These are phyloP conservation scores for Candida alai DNA, from an alignment of 805 yeast genomes.

Conservation along the genomic window DNA sequence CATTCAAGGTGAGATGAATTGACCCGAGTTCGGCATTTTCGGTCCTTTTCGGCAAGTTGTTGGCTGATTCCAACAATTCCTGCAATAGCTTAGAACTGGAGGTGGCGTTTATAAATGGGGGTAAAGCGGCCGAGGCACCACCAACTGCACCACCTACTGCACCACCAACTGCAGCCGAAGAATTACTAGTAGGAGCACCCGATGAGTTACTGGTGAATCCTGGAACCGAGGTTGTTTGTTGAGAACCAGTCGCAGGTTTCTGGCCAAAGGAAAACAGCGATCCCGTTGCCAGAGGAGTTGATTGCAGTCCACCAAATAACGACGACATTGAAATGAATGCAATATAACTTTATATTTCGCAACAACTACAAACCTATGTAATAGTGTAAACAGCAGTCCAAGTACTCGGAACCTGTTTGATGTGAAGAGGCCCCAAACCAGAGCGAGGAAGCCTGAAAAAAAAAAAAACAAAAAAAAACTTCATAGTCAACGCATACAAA, in stretches of 20 bases:
- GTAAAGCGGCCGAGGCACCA: slow-evolving; percentile 8
- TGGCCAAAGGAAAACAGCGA: slow-evolving; percentile 2
- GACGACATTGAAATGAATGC: slow-evolving; percentile 6
- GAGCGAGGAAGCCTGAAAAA: no score
- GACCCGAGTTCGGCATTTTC: slow-evolving; percentile 66
- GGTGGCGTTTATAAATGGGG: slow-evolving; percentile 9
- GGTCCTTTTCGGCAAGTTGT: slow-evolving; percentile 58
- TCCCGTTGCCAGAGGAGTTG: slow-evolving; percentile 1
- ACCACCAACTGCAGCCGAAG: slow-evolving; percentile 5
- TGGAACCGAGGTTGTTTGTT: slow-evolving; percentile 3
- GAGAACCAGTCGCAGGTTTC: background rate
- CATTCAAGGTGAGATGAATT: slow-evolving; percentile 74
- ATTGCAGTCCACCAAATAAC: slow-evolving; percentile 11
- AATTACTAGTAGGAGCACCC: slow-evolving; percentile 2
- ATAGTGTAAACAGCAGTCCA: no score
- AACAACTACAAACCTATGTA: no score
- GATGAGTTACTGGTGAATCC: slow-evolving; percentile 6
- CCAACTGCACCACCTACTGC: slow-evolving; percentile 6
- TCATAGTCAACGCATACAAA: no score
- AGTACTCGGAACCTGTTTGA: no score
- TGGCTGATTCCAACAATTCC: slow-evolving; percentile 74
- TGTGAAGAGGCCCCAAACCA: no score
- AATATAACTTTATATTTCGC: no score
- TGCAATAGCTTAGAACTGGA: slow-evolving; percentile 38
- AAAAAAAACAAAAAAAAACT: no score